A percentile compares a stretch with the other conserved stretches of the same genome.
Evolutionary conservation across 768 basidiomycete species (phyloP).

Genomic region (Rhodotorula graminis): DNA sequence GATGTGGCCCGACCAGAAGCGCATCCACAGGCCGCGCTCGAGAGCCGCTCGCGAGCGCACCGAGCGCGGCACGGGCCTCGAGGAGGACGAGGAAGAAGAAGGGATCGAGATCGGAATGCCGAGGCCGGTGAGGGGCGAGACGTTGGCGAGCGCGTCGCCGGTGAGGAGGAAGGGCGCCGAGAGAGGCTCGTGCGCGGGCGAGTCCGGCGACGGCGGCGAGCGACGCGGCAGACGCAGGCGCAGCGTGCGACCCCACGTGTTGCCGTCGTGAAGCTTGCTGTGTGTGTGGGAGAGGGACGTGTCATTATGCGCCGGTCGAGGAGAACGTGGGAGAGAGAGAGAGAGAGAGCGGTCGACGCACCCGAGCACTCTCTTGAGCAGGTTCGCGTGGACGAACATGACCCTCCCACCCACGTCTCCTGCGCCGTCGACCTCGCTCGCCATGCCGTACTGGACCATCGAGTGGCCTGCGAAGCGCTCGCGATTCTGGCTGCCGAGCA

Average conservation of each 20-base stretch:
- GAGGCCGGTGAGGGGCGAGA: conserved; percentile 40
- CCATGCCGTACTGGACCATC: conserved; percentile 49
- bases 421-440: conserved; percentile 32
- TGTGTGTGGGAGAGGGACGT: not conserved
- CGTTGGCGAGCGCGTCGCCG: conserved; percentile 45
- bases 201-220: not conserved
- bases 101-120: conserved; percentile 40
- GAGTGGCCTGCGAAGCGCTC: conserved; percentile 42
- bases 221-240: conserved; percentile 6
- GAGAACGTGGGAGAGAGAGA: too few species aligned
- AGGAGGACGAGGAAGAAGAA: too few species aligned
- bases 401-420: too few species aligned
- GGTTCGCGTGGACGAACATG: conserved; percentile 49
- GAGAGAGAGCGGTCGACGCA: not conserved
- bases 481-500: conserved; percentile 45
- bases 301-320: not conserved
- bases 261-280: conserved; percentile 15
- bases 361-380: conserved; percentile 47
- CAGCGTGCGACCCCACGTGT: conserved; percentile 42
- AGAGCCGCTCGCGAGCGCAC: not conserved
- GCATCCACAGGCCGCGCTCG: conserved; percentile 3
- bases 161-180: not conserved
- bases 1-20: conserved; percentile 22
- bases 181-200: too few species aligned
- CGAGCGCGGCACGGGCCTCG: not conserved